A percentile compares a stretch with the other conserved stretches of the same genome.
These are phyloP conservation scores for Perkinsus chesapeaki DNA, from an alignment of 169 alveolate species.

Conservation along the genomic window DNA sequence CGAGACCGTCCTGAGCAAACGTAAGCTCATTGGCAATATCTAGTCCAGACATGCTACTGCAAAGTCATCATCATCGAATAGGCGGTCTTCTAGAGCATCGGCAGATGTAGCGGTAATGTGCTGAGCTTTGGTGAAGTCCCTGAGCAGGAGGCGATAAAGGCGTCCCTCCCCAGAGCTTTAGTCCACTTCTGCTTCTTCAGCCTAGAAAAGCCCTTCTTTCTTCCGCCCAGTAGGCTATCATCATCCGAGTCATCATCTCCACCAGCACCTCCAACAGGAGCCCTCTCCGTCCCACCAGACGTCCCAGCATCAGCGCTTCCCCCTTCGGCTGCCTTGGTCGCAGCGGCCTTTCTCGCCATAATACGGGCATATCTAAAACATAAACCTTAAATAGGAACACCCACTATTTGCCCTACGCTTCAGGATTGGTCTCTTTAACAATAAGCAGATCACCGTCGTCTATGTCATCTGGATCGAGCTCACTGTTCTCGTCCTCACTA, in stretches of 20 bases:
- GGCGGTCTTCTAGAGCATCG: background rate
- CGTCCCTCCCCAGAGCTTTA: background rate
- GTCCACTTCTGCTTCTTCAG: background rate
- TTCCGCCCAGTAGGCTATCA: background rate
- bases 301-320: background rate
- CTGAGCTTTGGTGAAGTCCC: constrained; percentile 1
- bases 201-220: background rate
- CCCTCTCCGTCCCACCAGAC: background rate
- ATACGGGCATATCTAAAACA: background rate
- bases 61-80: background rate
- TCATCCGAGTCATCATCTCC: background rate
- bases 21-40: too few species aligned
- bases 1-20: background rate
- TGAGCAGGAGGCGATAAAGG: background rate
- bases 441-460: background rate
- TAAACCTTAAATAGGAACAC: background rate
- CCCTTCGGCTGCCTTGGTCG: background rate
- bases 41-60: too few species aligned
- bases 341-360: background rate
- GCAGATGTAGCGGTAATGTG: background rate
- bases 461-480: background rate
- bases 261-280: background rate
- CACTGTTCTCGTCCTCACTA: background rate
- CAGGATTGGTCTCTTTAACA: background rate
- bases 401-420: background rate